Evolutionary conservation across 805 yeast species (phyloP).

Genomic region (Lipomyces orientalis): DNA sequence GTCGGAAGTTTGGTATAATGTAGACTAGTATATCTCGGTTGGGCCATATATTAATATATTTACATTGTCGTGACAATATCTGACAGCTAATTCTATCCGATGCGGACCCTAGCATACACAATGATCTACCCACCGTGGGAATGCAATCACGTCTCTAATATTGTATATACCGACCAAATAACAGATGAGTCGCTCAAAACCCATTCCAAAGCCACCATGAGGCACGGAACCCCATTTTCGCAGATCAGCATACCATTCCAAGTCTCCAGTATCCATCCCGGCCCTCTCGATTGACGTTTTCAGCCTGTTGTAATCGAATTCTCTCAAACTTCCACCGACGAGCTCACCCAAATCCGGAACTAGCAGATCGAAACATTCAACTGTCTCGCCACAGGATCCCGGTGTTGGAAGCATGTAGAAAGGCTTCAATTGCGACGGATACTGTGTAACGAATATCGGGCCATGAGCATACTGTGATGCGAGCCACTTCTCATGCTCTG

Average conservation of each 20-base stretch:
- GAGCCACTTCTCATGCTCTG: slow-evolving; percentile 92
- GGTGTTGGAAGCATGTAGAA: slow-evolving; percentile 80
- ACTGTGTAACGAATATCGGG: slow-evolving; percentile 89
- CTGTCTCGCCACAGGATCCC: slow-evolving; percentile 56
- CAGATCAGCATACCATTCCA: slow-evolving; percentile 81
- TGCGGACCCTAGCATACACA: slow-evolving; percentile 38
- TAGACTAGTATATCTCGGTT: not conserved
- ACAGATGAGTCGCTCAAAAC: slow-evolving; percentile 82
- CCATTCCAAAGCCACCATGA: slow-evolving; percentile 98
- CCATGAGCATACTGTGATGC: slow-evolving; percentile 68
- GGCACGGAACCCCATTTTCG: slow-evolving; percentile 83
- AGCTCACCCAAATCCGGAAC: slow-evolving; percentile 93
- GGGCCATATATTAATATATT: not conserved
- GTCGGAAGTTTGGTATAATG: not conserved
- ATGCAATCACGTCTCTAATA: slow-evolving; percentile 84
- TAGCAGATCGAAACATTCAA: slow-evolving; percentile 86
- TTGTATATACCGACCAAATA: slow-evolving; percentile 77
- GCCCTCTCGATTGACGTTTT: slow-evolving; percentile 56
- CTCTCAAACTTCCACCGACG: slow-evolving; percentile 93
- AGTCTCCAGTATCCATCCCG: slow-evolving; percentile 58
- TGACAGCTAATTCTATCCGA: not conserved
- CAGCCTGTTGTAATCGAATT: slow-evolving; percentile 61
- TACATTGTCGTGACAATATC: too few species aligned
- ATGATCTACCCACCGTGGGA: slow-evolving; percentile 72
- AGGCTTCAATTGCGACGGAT: slow-evolving; percentile 80